A percentile compares a stretch with the other conserved stretches of the same genome.
These are phyloP conservation scores for Pseudophaeomoniella oleicola DNA, from an alignment of 2,329 filamentous ascomycete species.

Conservation along the genomic window DNA sequence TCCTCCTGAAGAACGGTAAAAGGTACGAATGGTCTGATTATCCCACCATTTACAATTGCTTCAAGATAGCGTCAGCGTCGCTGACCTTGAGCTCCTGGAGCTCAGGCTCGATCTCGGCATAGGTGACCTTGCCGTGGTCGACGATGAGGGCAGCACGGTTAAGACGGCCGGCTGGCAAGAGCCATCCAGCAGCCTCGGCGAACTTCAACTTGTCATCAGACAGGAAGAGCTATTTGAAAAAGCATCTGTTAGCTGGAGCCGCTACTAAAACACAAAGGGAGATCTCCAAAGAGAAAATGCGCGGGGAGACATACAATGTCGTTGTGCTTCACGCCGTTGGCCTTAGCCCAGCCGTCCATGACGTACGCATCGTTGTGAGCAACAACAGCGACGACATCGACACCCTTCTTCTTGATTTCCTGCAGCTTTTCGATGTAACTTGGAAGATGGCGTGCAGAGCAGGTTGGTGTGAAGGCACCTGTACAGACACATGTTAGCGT, in stretches of 20 bases:
- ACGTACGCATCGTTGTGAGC: conserved; percentile 76
- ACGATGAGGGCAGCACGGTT: conserved; percentile 67
- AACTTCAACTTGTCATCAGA: conserved; percentile 60
- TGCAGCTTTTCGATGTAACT: conserved; percentile 61
- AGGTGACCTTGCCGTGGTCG: conserved; percentile 70
- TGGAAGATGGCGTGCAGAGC: conserved; percentile 67
- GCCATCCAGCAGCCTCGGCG: conserved; percentile 67
- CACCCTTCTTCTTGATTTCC: conserved; percentile 62
- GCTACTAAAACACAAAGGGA: too few relatives aligned
- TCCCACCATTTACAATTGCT: conserved; percentile 26
- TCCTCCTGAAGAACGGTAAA: background rate
- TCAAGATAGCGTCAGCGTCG: conserved; percentile 30
- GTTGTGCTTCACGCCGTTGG: conserved; percentile 62
- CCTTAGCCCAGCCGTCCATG: conserved; percentile 84
- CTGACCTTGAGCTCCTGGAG: conserved; percentile 25
- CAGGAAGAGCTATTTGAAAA: conserved; percentile 52
- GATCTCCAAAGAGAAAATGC: too few relatives aligned
- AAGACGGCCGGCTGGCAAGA: conserved; percentile 46
- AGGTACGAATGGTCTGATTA: background rate
- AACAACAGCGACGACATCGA: conserved; percentile 69
- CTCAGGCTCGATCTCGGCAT: conserved; percentile 55
- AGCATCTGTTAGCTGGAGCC: background rate
- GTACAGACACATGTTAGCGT: conserved; percentile 1
- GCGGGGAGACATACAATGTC: conserved; percentile 39
- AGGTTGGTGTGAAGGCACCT: conserved; percentile 76